A percentile compares a stretch with the other conserved stretches of the same genome.
These are phyloP conservation scores for Monotropa hypopitys DNA, from an alignment of 179 eudicot genomes.

Conservation along the genomic window DNA sequence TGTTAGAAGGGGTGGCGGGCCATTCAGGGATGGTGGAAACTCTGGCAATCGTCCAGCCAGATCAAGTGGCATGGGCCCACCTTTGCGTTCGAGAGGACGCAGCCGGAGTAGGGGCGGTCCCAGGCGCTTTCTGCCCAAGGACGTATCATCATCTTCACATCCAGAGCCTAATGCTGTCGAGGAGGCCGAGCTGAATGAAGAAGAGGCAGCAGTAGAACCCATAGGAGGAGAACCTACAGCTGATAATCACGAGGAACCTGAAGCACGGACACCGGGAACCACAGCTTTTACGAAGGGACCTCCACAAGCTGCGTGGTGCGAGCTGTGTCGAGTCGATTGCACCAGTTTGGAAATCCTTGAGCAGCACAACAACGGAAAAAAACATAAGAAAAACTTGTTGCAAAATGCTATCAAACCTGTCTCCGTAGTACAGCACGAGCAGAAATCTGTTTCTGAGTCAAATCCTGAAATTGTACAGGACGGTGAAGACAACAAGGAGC, in stretches of 20 bases:
- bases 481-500: conserved; percentile 13
- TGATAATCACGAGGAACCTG: too few relatives aligned
- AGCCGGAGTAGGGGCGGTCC: conserved; percentile 14
- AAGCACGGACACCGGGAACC: too few relatives aligned
- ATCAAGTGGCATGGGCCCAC: conserved; percentile 7
- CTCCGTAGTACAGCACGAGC: conserved; percentile 3
- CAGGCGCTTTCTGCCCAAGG: conserved; percentile 5
- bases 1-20: conserved; percentile 20
- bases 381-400: conserved; percentile 29
- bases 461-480: conserved; percentile 7
- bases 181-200: not conserved
- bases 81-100: conserved; percentile 15
- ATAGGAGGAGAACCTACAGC: too few relatives aligned
- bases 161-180: not conserved
- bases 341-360: conserved; percentile 33
- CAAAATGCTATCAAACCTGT: conserved; percentile 10
- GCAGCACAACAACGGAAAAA: conserved; percentile 37
- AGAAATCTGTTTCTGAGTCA: conserved; percentile 3
- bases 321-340: conserved; percentile 38
- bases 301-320: too few relatives aligned
- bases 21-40: conserved; percentile 15
- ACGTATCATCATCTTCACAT: conserved; percentile 11
- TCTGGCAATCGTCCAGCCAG: conserved; percentile 10
- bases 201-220: not conserved
- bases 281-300: too few relatives aligned